Percentiles rank a stretch among this genome's conserved stretches.
These are phyloP conservation scores for Chenopodium quinoa DNA, from an alignment of 148 eudicot genomes.

Conservation along the genomic window DNA sequence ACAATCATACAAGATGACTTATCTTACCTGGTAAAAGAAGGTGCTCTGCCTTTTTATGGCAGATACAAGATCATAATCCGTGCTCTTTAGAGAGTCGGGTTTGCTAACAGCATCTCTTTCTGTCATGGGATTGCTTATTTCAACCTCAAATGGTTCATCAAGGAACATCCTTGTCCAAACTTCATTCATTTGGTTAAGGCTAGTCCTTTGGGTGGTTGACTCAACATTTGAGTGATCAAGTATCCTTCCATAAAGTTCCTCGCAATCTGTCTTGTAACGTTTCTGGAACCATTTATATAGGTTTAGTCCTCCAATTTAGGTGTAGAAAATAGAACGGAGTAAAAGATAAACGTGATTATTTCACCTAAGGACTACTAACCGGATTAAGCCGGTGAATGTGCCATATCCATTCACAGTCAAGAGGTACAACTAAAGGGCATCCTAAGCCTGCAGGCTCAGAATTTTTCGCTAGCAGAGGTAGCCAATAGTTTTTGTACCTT, in stretches of 20 bases:
- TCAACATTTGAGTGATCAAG: constrained; percentile 57
- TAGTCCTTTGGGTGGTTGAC: constrained; percentile 56
- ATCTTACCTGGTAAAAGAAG: constrained; percentile 73
- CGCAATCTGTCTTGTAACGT: constrained; percentile 69
- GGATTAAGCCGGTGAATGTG: constrained; percentile 93
- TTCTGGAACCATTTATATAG: constrained; percentile 34
- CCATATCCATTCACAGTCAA: constrained; percentile 98
- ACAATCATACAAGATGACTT: too few relatives aligned
- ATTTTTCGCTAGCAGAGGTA: constrained; percentile 80
- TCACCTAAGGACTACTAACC: constrained; percentile 31
- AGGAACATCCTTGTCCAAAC: constrained; percentile 65
- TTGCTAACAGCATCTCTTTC: constrained; percentile 12
- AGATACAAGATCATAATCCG: constrained; percentile 68
- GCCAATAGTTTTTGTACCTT: constrained; percentile 53
- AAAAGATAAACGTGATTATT: not conserved
- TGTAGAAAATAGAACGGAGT: not conserved
- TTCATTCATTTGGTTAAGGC: constrained; percentile 44
- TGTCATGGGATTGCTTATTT: constrained; percentile 20
- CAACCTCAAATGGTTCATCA: constrained; percentile 73
- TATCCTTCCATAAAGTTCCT: constrained; percentile 63
- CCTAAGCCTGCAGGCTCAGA: constrained; percentile 35
- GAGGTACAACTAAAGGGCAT: constrained; percentile 74
- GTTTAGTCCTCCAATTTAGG: not conserved
- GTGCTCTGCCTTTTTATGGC: constrained; percentile 72
- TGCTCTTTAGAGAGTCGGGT: constrained; percentile 35